Conservation (phyloP, 2,329 filamentous ascomycete genomes). For the Penicillium decumbens region DNA sequence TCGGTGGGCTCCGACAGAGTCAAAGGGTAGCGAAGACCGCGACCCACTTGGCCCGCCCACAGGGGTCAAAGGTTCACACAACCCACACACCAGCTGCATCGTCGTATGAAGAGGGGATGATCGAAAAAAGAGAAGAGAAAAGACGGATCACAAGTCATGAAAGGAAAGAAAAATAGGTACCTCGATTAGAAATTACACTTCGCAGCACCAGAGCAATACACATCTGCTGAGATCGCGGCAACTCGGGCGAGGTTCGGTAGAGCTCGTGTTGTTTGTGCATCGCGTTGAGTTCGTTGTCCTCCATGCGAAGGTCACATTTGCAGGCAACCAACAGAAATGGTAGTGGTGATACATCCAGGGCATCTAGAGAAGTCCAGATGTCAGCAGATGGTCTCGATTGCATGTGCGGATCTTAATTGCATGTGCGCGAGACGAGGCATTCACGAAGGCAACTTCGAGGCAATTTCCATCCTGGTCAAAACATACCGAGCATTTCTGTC, state of each 20-base stretch:
- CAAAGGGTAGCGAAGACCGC: constrained; percentile 30
- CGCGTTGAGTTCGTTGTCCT: constrained; percentile 66
- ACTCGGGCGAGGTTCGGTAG: constrained; percentile 67
- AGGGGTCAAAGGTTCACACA: constrained; percentile 8
- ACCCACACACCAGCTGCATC: not conserved
- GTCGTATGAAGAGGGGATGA: not conserved
- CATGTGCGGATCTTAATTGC: not conserved
- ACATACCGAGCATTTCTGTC: constrained; percentile 73
- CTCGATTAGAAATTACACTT: constrained; percentile 62
- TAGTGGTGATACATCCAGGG: constrained; percentile 65
- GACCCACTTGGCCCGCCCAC: constrained; percentile 26
- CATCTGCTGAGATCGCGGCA: constrained; percentile 66
- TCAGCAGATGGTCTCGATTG: not conserved
- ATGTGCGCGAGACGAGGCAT: not conserved
- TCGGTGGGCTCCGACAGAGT: constrained; percentile 17
- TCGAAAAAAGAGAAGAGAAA: not conserved
- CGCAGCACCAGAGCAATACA: constrained; percentile 72
- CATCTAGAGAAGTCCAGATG: constrained; percentile 51
- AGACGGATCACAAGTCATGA: too few species aligned
- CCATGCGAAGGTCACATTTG: constrained; percentile 77
- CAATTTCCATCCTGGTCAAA: not conserved
- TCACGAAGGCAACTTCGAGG: not conserved
- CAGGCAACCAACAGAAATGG: constrained; percentile 79
- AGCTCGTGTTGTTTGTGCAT: constrained; percentile 66
- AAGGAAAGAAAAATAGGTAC: not conserved